Conservation (phyloP, 257 asterid species). For the Solanum bukasovii region DNA sequence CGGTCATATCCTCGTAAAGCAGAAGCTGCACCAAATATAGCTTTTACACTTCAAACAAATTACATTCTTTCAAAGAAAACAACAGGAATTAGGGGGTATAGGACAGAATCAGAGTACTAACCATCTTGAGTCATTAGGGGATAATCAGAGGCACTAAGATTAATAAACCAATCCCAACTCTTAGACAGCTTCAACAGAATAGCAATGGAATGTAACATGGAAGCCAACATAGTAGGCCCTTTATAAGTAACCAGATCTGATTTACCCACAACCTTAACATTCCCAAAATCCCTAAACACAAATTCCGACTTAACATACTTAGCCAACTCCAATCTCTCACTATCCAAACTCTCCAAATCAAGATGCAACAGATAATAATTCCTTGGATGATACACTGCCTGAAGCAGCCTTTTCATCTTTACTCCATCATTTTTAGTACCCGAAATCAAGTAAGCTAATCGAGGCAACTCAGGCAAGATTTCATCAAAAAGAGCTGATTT, state of each 20-base stretch:
- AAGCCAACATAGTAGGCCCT: slow-evolving; percentile 75
- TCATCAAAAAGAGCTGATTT: slow-evolving; percentile 4
- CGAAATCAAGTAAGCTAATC: slow-evolving; percentile 69
- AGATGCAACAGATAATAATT: slow-evolving; percentile 74
- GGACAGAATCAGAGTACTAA: slow-evolving; percentile 13
- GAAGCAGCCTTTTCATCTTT: slow-evolving; percentile 60
- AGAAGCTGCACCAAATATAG: neutral
- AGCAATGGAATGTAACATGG: slow-evolving; percentile 71
- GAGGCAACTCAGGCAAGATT: slow-evolving; percentile 45
- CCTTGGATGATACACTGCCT: slow-evolving; percentile 77
- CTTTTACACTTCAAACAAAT: neutral
- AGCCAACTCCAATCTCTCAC: slow-evolving; percentile 66
- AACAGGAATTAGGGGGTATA: neutral
- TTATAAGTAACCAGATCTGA: slow-evolving; percentile 61
- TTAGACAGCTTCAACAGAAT: slow-evolving; percentile 51
- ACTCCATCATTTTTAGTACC: slow-evolving; percentile 53
- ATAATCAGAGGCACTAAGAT: slow-evolving; percentile 78
- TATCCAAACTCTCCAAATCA: slow-evolving; percentile 65
- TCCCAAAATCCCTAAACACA: slow-evolving; percentile 37
- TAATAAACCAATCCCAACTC: slow-evolving; percentile 92
- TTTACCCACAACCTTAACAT: slow-evolving; percentile 80
- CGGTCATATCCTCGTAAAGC: neutral
- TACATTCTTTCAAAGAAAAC: neutral
- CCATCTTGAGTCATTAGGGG: slow-evolving; percentile 97
- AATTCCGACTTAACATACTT: slow-evolving; percentile 45